Conservation (phyloP, 2,329 filamentous ascomycete genomes). For the Exophiala calicioides region DNA sequence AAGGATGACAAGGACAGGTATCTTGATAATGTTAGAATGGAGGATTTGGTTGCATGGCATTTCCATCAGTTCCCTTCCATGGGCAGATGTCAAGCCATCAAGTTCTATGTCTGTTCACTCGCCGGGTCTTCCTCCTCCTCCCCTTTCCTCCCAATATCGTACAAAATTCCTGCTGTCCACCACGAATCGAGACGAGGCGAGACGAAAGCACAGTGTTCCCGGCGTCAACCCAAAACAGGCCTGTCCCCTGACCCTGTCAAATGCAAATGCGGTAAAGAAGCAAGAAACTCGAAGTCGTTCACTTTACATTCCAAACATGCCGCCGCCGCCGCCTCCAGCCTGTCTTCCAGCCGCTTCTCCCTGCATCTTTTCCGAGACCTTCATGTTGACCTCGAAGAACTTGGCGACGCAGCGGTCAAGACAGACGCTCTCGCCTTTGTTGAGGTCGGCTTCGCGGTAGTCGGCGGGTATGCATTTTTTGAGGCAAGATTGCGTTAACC, state of each 20-base stretch:
- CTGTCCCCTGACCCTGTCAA: not conserved
- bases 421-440: slow-evolving; percentile 98
- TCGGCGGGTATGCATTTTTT: slow-evolving; percentile 89
- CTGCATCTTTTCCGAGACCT: slow-evolving; percentile 96
- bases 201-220: no score
- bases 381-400: slow-evolving; percentile 98
- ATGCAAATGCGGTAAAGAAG: not conserved
- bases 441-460: slow-evolving; percentile 94
- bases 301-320: slow-evolving; percentile 43
- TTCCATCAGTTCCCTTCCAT: no score
- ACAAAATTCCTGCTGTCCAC: not conserved
- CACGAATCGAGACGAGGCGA: no score
- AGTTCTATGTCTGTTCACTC: not conserved
- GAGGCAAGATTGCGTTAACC: slow-evolving; percentile 83
- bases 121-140: not conserved
- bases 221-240: no score
- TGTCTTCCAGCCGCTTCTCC: slow-evolving; percentile 72
- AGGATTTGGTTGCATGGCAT: not conserved
- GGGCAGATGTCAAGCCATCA: not conserved
- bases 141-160: not conserved
- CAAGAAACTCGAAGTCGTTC: not conserved
- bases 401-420: slow-evolving; percentile 96
- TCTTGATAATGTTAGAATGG: no score
- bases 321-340: slow-evolving; percentile 55
- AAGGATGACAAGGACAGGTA: no score